A percentile compares a stretch with the other conserved stretches of the same genome.
phyloP scores from a whole-genome alignment of 768 basidiomycete genomes.

The Tricholoma hemisulphureum region DNA sequence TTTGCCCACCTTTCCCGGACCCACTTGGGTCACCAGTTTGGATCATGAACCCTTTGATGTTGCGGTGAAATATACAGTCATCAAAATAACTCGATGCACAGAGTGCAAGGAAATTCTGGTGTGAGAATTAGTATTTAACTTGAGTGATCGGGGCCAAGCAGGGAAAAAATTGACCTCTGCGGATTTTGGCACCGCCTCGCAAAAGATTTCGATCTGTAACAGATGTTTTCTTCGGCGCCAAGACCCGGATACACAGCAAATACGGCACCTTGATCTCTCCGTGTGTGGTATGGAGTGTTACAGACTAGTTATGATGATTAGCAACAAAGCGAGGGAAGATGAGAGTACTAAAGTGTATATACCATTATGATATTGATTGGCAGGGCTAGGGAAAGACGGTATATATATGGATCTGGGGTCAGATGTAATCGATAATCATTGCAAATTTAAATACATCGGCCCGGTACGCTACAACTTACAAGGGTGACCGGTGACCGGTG shows the following conservation, averaged over 20 bases:
- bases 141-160: no score
- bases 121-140: conserved; percentile 9
- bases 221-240: background rate
- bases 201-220: conserved; percentile 88
- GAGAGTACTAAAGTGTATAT: background rate
- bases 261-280: conserved; percentile 87
- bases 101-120: conserved; percentile 91
- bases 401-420: no score
- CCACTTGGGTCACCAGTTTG: conserved; percentile 91
- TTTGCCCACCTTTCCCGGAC: conserved; percentile 94
- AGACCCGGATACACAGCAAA: conserved; percentile 1
- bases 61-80: conserved; percentile 84
- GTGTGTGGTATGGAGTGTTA: conserved; percentile 90
- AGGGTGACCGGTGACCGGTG: conserved; percentile 21
- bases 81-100: conserved; percentile 90
- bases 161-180: conserved; percentile 86
- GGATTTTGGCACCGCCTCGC: conserved; percentile 92
- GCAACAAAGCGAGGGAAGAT: background rate
- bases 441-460: no score
- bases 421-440: no score
- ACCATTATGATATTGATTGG: no score
- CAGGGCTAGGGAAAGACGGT: no score
- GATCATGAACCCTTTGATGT: conserved; percentile 94
- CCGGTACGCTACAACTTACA: no score
- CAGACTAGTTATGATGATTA: conserved; percentile 57